Conservation (phyloP, 1,284 basidiomycete genomes). For the Peniophora sp. region DNA sequence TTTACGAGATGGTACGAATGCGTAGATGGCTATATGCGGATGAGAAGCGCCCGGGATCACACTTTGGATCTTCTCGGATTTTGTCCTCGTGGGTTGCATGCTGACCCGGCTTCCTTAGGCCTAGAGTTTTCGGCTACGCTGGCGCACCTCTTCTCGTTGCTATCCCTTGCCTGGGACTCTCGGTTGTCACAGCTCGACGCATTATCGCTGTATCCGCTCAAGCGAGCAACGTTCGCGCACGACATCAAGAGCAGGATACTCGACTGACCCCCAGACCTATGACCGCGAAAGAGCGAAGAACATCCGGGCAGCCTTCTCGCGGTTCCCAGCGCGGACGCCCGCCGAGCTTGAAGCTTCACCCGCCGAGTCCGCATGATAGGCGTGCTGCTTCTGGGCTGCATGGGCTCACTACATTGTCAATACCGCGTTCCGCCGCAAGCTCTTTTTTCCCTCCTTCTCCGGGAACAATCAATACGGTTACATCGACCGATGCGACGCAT, state of each 20-base stretch:
- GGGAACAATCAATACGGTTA: not conserved
- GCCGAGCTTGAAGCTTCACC: not conserved
- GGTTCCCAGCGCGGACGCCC: not conserved
- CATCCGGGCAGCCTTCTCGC: not conserved
- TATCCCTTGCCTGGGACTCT: slow-evolving; percentile 43
- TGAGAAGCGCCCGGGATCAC: no score
- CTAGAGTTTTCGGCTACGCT: slow-evolving; percentile 52
- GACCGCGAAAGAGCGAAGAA: not conserved
- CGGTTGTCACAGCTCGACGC: slow-evolving; percentile 31
- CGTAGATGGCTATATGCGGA: no score
- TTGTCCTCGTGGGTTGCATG: not conserved
- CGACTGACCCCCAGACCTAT: not conserved
- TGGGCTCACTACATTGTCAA: not conserved
- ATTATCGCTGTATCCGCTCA: slow-evolving; percentile 22
- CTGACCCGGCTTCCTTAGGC: slow-evolving; percentile 29
- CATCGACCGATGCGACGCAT: not conserved
- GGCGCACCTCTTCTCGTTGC: slow-evolving; percentile 44
- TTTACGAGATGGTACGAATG: no score
- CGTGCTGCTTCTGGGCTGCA: not conserved
- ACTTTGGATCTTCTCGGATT: not conserved
- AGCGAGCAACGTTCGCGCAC: slow-evolving; percentile 6
- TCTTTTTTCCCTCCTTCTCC: not conserved
- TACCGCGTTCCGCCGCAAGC: not conserved
- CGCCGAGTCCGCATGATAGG: not conserved
- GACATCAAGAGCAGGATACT: slow-evolving; percentile 3